phyloP scores from a whole-genome alignment of 176 grass and related monocot genomes.

The Typha latifolia region DNA sequence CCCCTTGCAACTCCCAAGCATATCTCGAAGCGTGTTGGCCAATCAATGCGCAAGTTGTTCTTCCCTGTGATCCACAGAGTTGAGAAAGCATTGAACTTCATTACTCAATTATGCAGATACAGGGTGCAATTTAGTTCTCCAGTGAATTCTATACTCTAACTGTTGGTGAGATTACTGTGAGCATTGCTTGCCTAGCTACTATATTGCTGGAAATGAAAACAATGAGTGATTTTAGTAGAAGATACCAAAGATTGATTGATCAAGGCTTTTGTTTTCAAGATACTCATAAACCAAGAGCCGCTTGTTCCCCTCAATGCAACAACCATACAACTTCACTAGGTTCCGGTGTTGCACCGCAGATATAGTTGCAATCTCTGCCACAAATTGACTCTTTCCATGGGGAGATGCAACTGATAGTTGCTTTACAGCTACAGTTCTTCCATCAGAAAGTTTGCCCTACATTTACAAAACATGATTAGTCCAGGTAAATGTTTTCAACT shows the following conservation, averaged over 20 bases:
- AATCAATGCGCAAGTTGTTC: slow-evolving; percentile 26
- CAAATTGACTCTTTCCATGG: slow-evolving; percentile 37
- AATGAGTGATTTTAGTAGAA: not conserved
- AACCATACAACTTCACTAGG: slow-evolving; percentile 34
- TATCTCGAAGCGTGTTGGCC: slow-evolving; percentile 36
- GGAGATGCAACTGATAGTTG: slow-evolving; percentile 32
- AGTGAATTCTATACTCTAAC: no score
- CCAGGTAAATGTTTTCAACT: not conserved
- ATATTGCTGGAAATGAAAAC: not conserved
- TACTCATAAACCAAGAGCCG: slow-evolving; percentile 41
- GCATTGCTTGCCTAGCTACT: not conserved
- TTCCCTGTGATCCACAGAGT: slow-evolving; percentile 9
- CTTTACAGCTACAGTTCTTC: slow-evolving; percentile 35
- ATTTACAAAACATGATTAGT: not conserved
- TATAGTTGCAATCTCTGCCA: slow-evolving; percentile 42
- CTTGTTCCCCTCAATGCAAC: slow-evolving; percentile 33
- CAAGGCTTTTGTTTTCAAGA: slow-evolving; percentile 37
- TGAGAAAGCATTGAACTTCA: not conserved
- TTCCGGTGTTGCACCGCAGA: slow-evolving; percentile 32
- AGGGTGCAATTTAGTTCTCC: no score
- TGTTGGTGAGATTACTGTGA: not conserved
- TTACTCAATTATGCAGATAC: no score
- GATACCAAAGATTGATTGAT: slow-evolving; percentile 39
- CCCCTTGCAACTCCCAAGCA: slow-evolving; percentile 35
- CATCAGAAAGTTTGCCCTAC: slow-evolving; percentile 32